Evolutionary conservation across 768 basidiomycete species (phyloP), one percentile per base, ranked within the genome.

Genomic region (Inosperma sp.): DNA sequence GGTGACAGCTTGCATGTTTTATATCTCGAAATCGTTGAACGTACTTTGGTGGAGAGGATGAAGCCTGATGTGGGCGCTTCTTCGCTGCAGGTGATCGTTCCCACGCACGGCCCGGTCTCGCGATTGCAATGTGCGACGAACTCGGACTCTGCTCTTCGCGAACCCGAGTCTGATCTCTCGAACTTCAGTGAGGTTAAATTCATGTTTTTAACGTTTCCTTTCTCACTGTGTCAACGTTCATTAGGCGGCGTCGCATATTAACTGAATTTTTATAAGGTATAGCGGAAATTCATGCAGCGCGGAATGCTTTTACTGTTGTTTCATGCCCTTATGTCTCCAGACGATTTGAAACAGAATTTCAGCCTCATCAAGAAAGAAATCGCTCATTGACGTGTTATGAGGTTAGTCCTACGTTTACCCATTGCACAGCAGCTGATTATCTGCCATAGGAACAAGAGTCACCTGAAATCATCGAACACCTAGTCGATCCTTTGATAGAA

Each of bases 81-180:
- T n/a, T n/a, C n/a, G n/a, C n/a, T n/a, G n/a, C n/a, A n/a, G n/a
- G n/a, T n/a, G n/a, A n/a, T n/a, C n/a, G n/a, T n/a, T n/a, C n/a
- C n/a, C n/a, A n/a, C n/a, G n/a, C n/a, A n/a, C n/a, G n/a, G n/a
- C n/a, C n/a, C n/a, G n/a, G n/a, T n/a, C n/a, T n/a, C n/a, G n/a
- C n/a, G n/a, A n/a, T n/a, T n/a, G n/a, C n/a, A n/a, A n/a, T n/a
- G n/a, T n/a, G n/a, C n/a, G n/a, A n/a, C n/a, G n/a, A n/a, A n/a
- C n/a, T n/a, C n/a, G n/a, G n/a, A n/a, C n/a, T n/a, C n/a, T n/a
- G n/a, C n/a, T n/a, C n/a, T n/a, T n/a, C n/a, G n/a, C n/a, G n/a
- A n/a, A n/a, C n/a, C n/a, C n/a, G n/a, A n/a, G n/a, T 69, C 80
- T 9, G 84, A 85, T 7, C 71, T 86, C 14, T 69, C 88, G 63